Percentiles rank a stretch among this genome's conserved stretches.
Evolutionary conservation across 2,329 filamentous ascomycete species (phyloP).

Genomic region (Cercospora zeae-maydis): DNA sequence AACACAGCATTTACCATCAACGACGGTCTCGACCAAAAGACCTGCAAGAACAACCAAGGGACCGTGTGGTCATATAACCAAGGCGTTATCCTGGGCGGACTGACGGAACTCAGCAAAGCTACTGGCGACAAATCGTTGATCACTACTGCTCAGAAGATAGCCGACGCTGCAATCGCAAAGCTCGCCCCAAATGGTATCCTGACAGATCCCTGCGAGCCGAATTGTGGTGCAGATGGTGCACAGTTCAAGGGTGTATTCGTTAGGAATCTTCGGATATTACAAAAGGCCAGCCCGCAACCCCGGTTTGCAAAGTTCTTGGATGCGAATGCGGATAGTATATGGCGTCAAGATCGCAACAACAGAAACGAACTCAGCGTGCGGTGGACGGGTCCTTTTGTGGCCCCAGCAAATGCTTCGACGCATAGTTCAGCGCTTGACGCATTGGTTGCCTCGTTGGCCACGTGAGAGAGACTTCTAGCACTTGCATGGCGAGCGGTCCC

Average conservation of each 20-base stretch:
- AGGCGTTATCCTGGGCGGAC: constrained; percentile 57
- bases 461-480: neutral
- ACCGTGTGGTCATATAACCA: constrained; percentile 53
- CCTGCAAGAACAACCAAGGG: constrained; percentile 52
- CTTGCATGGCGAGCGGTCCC: neutral
- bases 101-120: constrained; percentile 52
- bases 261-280: constrained; percentile 60
- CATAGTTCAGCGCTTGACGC: constrained; percentile 35
- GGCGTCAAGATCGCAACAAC: constrained; percentile 55
- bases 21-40: constrained; percentile 48
- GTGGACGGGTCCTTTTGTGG: constrained; percentile 60
- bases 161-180: constrained; percentile 39
- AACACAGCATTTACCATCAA: constrained; percentile 52
- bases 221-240: constrained; percentile 44
- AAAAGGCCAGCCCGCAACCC: constrained; percentile 49
- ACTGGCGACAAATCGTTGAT: constrained; percentile 36
- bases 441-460: constrained; percentile 32
- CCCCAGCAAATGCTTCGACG: constrained; percentile 31
- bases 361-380: constrained; percentile 55
- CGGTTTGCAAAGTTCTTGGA: constrained; percentile 54
- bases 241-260: constrained; percentile 73
- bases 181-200: constrained; percentile 41
- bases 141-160: constrained; percentile 38
- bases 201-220: constrained; percentile 39
- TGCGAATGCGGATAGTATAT: constrained; percentile 63